These are phyloP conservation scores for Phaffia australis DNA, from an alignment of 768 basidiomycete genomes.

Conservation along the genomic window DNA sequence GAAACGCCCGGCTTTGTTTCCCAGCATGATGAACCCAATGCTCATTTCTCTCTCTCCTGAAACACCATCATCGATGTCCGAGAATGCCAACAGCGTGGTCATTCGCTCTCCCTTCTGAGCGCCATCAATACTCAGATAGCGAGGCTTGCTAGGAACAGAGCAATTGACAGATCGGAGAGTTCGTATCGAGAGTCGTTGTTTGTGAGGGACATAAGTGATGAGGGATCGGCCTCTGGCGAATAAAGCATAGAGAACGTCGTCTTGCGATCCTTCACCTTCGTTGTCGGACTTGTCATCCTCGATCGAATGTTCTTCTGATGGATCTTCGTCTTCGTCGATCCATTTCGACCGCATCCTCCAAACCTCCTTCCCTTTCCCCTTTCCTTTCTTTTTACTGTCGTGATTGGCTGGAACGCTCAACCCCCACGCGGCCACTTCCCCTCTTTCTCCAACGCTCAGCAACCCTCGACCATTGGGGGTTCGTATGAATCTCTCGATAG, in stretches of 20 bases:
- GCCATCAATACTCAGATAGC: slow-evolving; percentile 26
- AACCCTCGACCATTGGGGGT: slow-evolving; percentile 37
- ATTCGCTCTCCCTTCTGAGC: slow-evolving; percentile 2
- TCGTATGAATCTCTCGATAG: slow-evolving; percentile 30
- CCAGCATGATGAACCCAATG: too few species aligned
- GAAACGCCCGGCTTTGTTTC: too few species aligned
- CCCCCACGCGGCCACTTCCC: slow-evolving; percentile 32
- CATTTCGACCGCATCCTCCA: slow-evolving; percentile 17
- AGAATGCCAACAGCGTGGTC: slow-evolving; percentile 32
- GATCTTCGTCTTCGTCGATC: slow-evolving; percentile 2
- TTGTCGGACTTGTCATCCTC: slow-evolving; percentile 2
- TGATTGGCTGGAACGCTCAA: slow-evolving; percentile 24
- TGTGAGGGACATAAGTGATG: slow-evolving; percentile 2
- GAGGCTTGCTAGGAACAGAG: slow-evolving; percentile 25
- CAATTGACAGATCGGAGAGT: slow-evolving; percentile 28
- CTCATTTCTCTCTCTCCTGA: slow-evolving; percentile 3
- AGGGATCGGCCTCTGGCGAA: slow-evolving; percentile 7
- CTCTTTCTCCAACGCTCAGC: slow-evolving; percentile 30
- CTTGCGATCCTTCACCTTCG: background rate
- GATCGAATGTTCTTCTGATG: slow-evolving; percentile 3
- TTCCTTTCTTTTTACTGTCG: background rate
- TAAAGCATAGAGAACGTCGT: background rate
- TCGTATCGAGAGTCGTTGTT: slow-evolving; percentile 15
- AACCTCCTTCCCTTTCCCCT: background rate
- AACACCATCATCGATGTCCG: slow-evolving; percentile 37